These are phyloP conservation scores for Thinopyrum elongatum DNA, from an alignment of 176 grass and related monocot genomes.

Conservation along the genomic window DNA sequence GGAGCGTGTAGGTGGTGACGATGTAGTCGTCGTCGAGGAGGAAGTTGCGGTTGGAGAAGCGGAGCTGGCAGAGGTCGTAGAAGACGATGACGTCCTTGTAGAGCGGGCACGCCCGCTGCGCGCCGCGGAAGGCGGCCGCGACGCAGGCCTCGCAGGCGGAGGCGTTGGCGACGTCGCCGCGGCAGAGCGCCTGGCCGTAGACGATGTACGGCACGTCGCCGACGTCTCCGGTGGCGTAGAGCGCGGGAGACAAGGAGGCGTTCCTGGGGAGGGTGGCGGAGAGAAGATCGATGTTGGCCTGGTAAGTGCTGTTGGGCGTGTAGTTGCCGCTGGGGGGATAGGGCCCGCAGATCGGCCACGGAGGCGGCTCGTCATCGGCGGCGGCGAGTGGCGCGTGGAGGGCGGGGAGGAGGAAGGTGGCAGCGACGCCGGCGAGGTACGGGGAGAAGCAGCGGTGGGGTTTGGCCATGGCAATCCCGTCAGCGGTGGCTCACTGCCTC, in stretches of 20 bases:
- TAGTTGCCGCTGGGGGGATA: neutral
- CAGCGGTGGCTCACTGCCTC: neutral
- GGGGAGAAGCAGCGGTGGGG: neutral
- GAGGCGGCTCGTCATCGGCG: neutral
- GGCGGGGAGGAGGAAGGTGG: neutral
- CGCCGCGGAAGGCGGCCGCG: slow-evolving; percentile 18
- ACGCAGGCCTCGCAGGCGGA: slow-evolving; percentile 27
- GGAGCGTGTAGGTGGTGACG: neutral
- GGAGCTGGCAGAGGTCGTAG: slow-evolving; percentile 56
- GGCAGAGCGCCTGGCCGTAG: slow-evolving; percentile 37
- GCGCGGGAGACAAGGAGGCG: neutral
- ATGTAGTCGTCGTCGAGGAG: neutral
- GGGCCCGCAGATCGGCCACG: neutral
- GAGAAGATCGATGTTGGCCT: slow-evolving; percentile 17
- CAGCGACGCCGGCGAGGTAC: neutral
- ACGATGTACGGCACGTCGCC: slow-evolving; percentile 30
- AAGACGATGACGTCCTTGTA: slow-evolving; percentile 29
- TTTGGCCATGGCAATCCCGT: neutral
- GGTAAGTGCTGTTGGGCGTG: slow-evolving; percentile 14
- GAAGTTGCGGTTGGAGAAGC: slow-evolving; percentile 61
- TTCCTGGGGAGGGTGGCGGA: slow-evolving; percentile 30
- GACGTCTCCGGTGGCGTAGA: neutral
- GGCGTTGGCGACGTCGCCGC: slow-evolving; percentile 29
- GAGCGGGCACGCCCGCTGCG: slow-evolving; percentile 14
- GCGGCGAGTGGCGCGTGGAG: neutral